Conservation (phyloP, 2,329 filamentous ascomycete species). For the Diaporthe helianthi region DNA sequence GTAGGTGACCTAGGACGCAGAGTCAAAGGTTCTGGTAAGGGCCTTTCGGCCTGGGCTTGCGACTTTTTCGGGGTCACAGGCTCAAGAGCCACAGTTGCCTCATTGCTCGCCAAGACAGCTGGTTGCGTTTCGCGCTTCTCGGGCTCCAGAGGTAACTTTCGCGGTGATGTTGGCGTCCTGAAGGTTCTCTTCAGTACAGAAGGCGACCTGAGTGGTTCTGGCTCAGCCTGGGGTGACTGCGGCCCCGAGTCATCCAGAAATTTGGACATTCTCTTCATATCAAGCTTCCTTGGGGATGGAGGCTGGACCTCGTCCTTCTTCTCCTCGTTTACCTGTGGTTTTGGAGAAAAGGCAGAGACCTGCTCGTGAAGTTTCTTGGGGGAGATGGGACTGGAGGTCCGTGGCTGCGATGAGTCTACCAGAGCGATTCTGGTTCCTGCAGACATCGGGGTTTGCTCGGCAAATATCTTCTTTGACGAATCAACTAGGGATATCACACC, state of each 20-base stretch:
- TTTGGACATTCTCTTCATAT: conserved; percentile 64
- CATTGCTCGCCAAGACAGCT: conserved; percentile 48
- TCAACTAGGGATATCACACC: conserved; percentile 35
- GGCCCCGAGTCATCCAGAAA: conserved; percentile 59
- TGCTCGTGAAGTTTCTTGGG: conserved; percentile 45
- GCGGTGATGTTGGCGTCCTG: conserved; percentile 24
- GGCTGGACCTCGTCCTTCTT: conserved; percentile 48
- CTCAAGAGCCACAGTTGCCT: conserved; percentile 45
- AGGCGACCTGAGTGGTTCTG: conserved; percentile 39
- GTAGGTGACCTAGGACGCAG: conserved; percentile 29
- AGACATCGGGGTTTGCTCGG: conserved; percentile 37
- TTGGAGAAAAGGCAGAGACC: conserved; percentile 41
- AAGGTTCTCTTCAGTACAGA: conserved; percentile 46
- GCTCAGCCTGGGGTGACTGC: conserved; percentile 40
- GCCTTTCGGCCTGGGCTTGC: conserved; percentile 37
- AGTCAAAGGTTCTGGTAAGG: conserved; percentile 28
- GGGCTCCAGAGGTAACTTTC: conserved; percentile 37
- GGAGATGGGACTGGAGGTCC: conserved; percentile 38
- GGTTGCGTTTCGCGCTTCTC: conserved; percentile 42
- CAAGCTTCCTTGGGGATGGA: conserved; percentile 62
- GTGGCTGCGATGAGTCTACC: conserved; percentile 40
- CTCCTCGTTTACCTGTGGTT: conserved; percentile 39
- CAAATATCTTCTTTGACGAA: conserved; percentile 33
- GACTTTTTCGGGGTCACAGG: conserved; percentile 37
- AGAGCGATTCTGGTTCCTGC: conserved; percentile 38